Evolutionary conservation across 441 rosid genomes (phyloP), one percentile per base, ranked within the genome.

Genomic region (Erodium trifolium): DNA sequence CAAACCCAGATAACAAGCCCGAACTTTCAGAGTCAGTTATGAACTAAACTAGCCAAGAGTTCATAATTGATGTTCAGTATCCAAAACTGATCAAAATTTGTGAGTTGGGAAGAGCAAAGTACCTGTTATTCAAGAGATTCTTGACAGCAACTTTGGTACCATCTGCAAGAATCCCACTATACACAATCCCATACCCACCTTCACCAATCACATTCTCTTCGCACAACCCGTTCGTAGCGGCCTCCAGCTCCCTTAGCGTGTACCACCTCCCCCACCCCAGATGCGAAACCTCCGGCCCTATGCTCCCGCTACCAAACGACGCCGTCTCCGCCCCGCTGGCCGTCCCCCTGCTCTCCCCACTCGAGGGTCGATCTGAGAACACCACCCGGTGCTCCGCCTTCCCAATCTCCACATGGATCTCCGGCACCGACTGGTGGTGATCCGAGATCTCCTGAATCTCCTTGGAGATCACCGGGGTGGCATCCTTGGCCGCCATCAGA

Each of bases 221-320:
- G 68, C 89, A 79, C 34, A 93, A 78, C 0, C 96, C 95, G 75
- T 84, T 76, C 0, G 96, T 93, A 0, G 98, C 97, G 0, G 85
- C 87, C 72, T 93, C 97, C 18, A 93, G 83, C 78, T 93, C 97
- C 75, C 95, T 82, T 72, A 91, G 78, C 62, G 95, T 93, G 68
- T 91, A 93, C 97, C 98, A 88, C 14, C 93, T 68, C 34, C 98
- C 97, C 98, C 98, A 93, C 29, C 98, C 98, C 1, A 93, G 87
- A 83, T 93, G 98, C 66, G 97, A 91, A 13, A 91, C 97, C 78
- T 93, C 98, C 0, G 97, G 97, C 63, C 96, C 97, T 55, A 80
- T 85, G 57, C 78, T 82, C 7, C 92, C 98, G 49, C 94, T 88
- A 0, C 88, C 91, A 67, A 84, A 83, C 63, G 96, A 92, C 17